Base-by-base conservation (phyloP, 805 yeast species). In the Isabelozyma rhagii region DNA sequence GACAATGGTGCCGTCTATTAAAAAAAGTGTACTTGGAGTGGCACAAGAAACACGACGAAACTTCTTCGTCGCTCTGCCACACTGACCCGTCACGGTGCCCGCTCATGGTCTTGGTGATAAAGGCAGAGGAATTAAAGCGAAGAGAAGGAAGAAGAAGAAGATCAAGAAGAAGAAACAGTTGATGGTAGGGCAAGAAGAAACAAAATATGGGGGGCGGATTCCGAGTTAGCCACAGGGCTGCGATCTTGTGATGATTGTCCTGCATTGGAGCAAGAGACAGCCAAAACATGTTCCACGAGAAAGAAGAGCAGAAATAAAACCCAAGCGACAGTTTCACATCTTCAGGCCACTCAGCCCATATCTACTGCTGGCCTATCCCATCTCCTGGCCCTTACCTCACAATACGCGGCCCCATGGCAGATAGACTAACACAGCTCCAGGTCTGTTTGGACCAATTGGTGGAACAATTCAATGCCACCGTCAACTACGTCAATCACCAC, bases 401-500 rank as follows among this genome's bases (percentile, higher is more conserved):
- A 21, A 21, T 21, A 21, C 15, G 2, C 21, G 11, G 15, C 41
- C 25, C 34, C 29, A 85, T 88, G 96, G 77, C 96, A 0, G 98
- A 92, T 68, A 76, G 97, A 61, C 74, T 92, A 38, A 89, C 97
- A 2, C 98, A 92, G 64, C 77, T 92, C 21, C 98, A 92, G 61
- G 79, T 88, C 43, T 89, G 97, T 58, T 73, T 92, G 38, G 98
- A 92, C 65, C 91, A 82, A 63, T 77, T 88, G 51, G 80, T 85
- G 51, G 94, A 88, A 53, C 92, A 87, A 67, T 85, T 88, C 69
- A 82, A 84, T 56, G 89, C 93, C 2, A 83, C 94, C 2, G 70
- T 87, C 47, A 85, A 85, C 60, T 88, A 87, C 60, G 86, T 90
- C 41, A 74, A 69, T 49, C 58, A 64, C 36, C 62, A 70, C 54